Evolutionary conservation across 2,329 filamentous ascomycete species (phyloP).

Genomic region (Rugonectria rugulosa): DNA sequence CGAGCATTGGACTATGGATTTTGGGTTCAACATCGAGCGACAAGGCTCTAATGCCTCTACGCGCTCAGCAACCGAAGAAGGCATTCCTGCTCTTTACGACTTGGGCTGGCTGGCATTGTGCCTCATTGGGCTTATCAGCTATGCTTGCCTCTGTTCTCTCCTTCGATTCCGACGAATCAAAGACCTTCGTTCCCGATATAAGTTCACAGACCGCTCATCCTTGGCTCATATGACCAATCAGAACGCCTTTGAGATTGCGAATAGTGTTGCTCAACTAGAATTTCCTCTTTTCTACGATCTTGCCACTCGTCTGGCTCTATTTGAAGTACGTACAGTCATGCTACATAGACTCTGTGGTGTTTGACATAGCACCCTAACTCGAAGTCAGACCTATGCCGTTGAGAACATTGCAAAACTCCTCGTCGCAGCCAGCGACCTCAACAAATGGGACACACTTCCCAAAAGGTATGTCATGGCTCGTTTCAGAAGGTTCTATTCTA

Average conservation of each 20-base stretch:
- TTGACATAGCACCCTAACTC: constrained; percentile 4
- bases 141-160: constrained; percentile 44
- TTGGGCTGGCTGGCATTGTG: constrained; percentile 13
- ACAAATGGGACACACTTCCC: constrained; percentile 39
- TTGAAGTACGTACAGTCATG: constrained; percentile 42
- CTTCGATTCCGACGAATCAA: constrained; percentile 48
- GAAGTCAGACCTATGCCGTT: constrained; percentile 49
- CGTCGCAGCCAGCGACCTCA: constrained; percentile 46
- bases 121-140: constrained; percentile 38
- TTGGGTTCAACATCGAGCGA: too few relatives aligned
- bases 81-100: not conserved
- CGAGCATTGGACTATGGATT: too few relatives aligned
- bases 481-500: not conserved
- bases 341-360: not conserved
- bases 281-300: constrained; percentile 50
- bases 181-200: constrained; percentile 39
- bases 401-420: constrained; percentile 48
- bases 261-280: constrained; percentile 43
- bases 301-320: constrained; percentile 49
- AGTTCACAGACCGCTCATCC: constrained; percentile 46
- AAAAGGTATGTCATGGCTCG: constrained; percentile 43
- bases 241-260: constrained; percentile 55
- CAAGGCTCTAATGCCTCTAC: too few relatives aligned
- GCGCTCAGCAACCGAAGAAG: too few relatives aligned
- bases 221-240: constrained; percentile 50